phyloP scores from a whole-genome alignment of 371 early-diverging fungal genomes.

The Mucor piriformis region DNA sequence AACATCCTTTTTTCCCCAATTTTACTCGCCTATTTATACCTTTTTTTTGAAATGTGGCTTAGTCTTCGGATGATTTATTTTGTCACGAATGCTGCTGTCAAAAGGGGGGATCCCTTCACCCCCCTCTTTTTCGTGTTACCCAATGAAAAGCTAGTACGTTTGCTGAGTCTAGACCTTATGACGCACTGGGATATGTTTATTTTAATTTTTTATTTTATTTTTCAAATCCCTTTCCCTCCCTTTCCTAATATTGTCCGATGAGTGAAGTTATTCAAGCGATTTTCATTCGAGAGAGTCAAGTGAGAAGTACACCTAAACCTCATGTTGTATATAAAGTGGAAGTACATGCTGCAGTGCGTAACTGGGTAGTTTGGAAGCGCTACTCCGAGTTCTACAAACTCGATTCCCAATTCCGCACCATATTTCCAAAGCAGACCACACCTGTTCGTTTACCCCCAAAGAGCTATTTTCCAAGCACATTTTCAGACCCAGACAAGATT shows the following conservation, averaged over 20 bases:
- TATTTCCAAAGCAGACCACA: slow-evolving; percentile 66
- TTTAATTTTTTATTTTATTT: too few relatives aligned
- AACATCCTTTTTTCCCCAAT: slow-evolving; percentile 1
- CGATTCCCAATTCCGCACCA: slow-evolving; percentile 46
- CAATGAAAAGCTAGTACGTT: too few relatives aligned
- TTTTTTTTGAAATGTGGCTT: slow-evolving; percentile 12
- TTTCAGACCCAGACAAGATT: slow-evolving; percentile 66
- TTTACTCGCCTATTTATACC: slow-evolving; percentile 9
- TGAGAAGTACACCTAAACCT: slow-evolving; percentile 66
- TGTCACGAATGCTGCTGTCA: too few relatives aligned
- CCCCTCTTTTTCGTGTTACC: slow-evolving; percentile 4
- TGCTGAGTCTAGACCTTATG: too few relatives aligned
- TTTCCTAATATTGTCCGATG: slow-evolving; percentile 2
- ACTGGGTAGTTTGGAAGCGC: slow-evolving; percentile 88
- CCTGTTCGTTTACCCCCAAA: slow-evolving; percentile 71
- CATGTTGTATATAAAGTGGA: slow-evolving; percentile 76
- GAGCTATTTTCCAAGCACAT: slow-evolving; percentile 65
- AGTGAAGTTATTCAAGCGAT: slow-evolving; percentile 69
- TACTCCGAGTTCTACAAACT: slow-evolving; percentile 85
- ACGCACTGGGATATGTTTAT: too few relatives aligned
- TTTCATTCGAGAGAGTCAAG: slow-evolving; percentile 66
- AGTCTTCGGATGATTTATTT: slow-evolving; percentile 6
- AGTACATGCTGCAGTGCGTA: slow-evolving; percentile 80
- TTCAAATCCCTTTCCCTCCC: not conserved
- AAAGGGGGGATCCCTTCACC: too few relatives aligned